Conservation (phyloP, 2,329 filamentous ascomycete genomes). For the Epichloe sp. region DNA sequence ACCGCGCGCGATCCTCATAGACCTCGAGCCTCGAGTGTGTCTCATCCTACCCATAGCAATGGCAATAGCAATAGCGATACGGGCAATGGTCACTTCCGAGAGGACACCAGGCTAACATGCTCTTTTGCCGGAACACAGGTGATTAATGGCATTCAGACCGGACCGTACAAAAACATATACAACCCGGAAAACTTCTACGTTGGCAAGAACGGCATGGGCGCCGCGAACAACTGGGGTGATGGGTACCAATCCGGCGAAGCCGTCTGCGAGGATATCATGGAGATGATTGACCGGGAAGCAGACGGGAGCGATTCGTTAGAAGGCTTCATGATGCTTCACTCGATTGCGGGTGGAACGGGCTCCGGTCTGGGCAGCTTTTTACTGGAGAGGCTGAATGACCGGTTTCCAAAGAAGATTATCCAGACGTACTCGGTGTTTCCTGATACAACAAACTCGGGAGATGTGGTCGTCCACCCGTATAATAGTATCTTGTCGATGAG, state of each 20-base stretch:
- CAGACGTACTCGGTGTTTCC: constrained; percentile 99
- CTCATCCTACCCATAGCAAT: neutral
- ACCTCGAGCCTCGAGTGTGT: constrained; percentile 75
- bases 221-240: constrained; percentile 96
- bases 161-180: constrained; percentile 96
- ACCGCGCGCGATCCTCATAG: constrained; percentile 85
- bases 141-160: constrained; percentile 82
- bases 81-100: neutral
- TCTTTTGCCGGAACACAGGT: constrained; percentile 33
- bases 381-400: constrained; percentile 87
- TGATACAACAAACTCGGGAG: constrained; percentile 71
- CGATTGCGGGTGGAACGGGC: constrained; percentile 91
- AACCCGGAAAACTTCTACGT: constrained; percentile 99
- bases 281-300: constrained; percentile 98
- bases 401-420: constrained; percentile 97
- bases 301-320: constrained; percentile 96
- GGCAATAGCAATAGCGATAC: too few relatives aligned
- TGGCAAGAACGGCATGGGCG: constrained; percentile 83
- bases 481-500: constrained; percentile 92
- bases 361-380: constrained; percentile 93
- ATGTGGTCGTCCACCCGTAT: constrained; percentile 96
- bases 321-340: constrained; percentile 98
- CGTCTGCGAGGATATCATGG: constrained; percentile 93
- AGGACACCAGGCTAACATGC: neutral
- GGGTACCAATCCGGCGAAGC: constrained; percentile 86